These are phyloP conservation scores for Guyanaporus albipodus DNA, from an alignment of 768 basidiomycete species.

Conservation along the genomic window DNA sequence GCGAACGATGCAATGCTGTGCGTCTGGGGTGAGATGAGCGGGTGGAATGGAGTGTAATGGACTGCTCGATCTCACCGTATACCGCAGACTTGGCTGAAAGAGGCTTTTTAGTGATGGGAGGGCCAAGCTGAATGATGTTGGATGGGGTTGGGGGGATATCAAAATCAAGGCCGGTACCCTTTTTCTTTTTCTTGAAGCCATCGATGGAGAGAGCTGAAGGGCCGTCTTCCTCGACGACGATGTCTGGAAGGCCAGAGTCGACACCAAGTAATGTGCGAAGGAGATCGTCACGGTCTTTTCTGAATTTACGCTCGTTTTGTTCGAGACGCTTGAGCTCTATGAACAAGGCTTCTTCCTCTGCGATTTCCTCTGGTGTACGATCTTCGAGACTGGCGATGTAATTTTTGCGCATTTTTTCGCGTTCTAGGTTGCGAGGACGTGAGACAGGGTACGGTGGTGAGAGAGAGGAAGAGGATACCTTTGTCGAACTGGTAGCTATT, in stretches of 20 bases:
- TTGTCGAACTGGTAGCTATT: conserved; percentile 84
- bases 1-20: conserved; percentile 68
- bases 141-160: conserved; percentile 34
- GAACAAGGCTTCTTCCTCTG: conserved; percentile 93
- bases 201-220: conserved; percentile 45
- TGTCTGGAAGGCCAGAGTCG: conserved; percentile 79
- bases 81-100: conserved; percentile 54
- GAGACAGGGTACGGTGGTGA: neutral
- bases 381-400: conserved; percentile 85
- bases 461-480: conserved; percentile 39
- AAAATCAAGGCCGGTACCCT: conserved; percentile 23
- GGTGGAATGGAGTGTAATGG: neutral
- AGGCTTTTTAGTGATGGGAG: conserved; percentile 33
- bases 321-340: conserved; percentile 93
- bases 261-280: conserved; percentile 80
- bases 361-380: conserved; percentile 84
- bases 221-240: conserved; percentile 60
- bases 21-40: conserved; percentile 44
- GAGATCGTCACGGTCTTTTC: conserved; percentile 83
- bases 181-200: conserved; percentile 54
- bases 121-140: conserved; percentile 37
- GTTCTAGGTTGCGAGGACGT: conserved; percentile 45
- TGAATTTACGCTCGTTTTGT: conserved; percentile 85
- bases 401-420: conserved; percentile 83
- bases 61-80: conserved; percentile 43